Base-by-base conservation (phyloP, 306 rosid genomes). In the Trifolium dubium region DNA sequence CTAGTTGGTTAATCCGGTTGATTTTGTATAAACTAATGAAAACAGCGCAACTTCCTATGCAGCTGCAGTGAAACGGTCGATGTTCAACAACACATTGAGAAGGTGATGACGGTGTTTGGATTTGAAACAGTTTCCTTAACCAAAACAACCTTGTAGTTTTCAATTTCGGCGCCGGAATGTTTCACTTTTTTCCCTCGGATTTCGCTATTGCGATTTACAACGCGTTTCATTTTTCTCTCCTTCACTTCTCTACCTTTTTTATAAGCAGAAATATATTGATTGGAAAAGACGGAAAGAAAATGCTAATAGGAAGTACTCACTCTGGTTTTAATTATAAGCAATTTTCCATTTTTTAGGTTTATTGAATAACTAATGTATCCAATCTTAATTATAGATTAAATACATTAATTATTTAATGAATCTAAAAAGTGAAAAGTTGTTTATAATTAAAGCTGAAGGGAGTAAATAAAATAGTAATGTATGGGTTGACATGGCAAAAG, bases 91-190 rank as follows among this genome's bases (percentile, higher is more conserved):
- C 54, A 37, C 23, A 62, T 53, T 46, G 41, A 58, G 65, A 72
- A 18, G 41, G 39, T 46, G 18, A 28, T 46, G 18, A 28, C 28
- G 28, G 66, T 6, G 68, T 14, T 37, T 40, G 55, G 55, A 69
- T 71, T 71, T 65, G 66, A 43, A 73, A 74, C 71, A 40, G 72
- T 65, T 13, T 40, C 7, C 63, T 73, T 8, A 40, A 39, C 50
- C 49, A 14, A 47, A 44, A 67, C 72, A 32, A 56, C 44, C 69
- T 67, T 11, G 50, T 44, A 7, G 69, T 74, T 47, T 75, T 77
- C 83, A 50, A 67, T 69, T 81, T 84, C 79, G 80, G 81, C 88
- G 88, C 88, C 88, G 83, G 76, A 74, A 81, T 81, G 80, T 80
- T 80, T 80, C 76, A 73, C 82, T 72, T 72, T 72, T 59, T 61